Percentiles rank a stretch among this genome's conserved stretches.
These are phyloP conservation scores for Phalaenopsis equestris DNA, from an alignment of 106 monocot genomes.

Conservation along the genomic window DNA sequence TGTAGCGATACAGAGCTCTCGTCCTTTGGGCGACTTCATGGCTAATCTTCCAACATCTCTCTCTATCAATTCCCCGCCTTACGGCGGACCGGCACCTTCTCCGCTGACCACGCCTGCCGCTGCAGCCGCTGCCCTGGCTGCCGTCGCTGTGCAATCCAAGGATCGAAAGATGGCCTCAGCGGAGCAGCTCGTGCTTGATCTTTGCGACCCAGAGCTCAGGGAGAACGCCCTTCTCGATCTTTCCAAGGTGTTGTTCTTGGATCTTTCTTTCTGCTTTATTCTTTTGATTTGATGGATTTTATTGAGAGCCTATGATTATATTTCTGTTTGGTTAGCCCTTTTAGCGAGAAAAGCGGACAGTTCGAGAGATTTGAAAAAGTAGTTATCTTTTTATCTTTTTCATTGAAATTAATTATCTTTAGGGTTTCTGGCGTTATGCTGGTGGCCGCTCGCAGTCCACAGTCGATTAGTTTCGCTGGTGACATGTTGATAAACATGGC, in stretches of 20 bases:
- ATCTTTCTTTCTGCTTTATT: too few relatives aligned
- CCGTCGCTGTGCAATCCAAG: conserved; percentile 26
- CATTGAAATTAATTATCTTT: neutral
- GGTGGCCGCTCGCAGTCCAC: too few relatives aligned
- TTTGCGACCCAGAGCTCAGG: conserved; percentile 77
- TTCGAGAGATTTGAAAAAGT: neutral
- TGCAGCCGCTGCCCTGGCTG: too few relatives aligned
- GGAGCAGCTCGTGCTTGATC: conserved; percentile 90
- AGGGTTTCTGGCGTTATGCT: neutral
- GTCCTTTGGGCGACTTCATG: conserved; percentile 7
- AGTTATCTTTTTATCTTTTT: neutral
- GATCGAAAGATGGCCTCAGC: conserved; percentile 76
- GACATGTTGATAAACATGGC: too few relatives aligned
- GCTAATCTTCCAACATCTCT: conserved; percentile 46
- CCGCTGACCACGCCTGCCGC: neutral
- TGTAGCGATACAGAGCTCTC: too few relatives aligned
- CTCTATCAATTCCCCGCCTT: conserved; percentile 25
- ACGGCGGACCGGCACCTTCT: conserved; percentile 28
- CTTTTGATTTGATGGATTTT: too few relatives aligned
- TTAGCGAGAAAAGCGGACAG: neutral
- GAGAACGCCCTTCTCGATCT: conserved; percentile 93
- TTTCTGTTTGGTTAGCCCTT: neutral
- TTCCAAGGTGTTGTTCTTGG: conserved; percentile 51
- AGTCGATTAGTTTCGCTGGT: too few relatives aligned
- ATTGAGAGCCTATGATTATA: too few relatives aligned